phyloP scores from a whole-genome alignment of 1,284 basidiomycete species.

The Ustilago loliicola region DNA sequence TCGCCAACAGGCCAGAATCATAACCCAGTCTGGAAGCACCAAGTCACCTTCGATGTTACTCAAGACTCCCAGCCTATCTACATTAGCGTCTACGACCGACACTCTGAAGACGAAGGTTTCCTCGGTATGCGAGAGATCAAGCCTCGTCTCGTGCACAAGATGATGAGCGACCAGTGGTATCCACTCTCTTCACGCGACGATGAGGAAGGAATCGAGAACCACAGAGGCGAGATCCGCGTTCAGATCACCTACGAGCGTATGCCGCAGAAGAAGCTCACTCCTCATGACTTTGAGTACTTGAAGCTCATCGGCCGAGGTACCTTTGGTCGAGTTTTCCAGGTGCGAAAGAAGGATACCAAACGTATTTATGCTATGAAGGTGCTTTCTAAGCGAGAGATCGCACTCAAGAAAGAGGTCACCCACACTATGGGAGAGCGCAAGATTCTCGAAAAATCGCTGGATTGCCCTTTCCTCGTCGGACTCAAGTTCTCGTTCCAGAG shows the following conservation, averaged over 20 bases:
- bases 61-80: constrained; percentile 86
- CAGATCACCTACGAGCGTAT: constrained; percentile 87
- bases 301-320: constrained; percentile 98
- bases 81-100: constrained; percentile 93
- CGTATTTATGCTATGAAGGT: constrained; percentile 99
- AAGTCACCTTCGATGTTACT: constrained; percentile 93
- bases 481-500: constrained; percentile 99
- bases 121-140: constrained; percentile 92
- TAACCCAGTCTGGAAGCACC: constrained; percentile 98
- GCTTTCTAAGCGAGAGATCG: constrained; percentile 97
- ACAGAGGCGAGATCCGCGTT: constrained; percentile 86
- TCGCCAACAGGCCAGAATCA: constrained; percentile 73
- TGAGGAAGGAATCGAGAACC: constrained; percentile 42
- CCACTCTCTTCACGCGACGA: constrained; percentile 75
- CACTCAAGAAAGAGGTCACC: constrained; percentile 98
- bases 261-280: constrained; percentile 67
- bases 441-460: constrained; percentile 92
- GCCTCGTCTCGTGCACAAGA: constrained; percentile 88
- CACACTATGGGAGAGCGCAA: constrained; percentile 99
- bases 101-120: constrained; percentile 85
- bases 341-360: constrained; percentile 95
- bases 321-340: constrained; percentile 97
- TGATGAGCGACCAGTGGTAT: constrained; percentile 98
- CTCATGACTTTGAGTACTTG: constrained; percentile 92
- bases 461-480: constrained; percentile 97